A percentile compares a stretch with the other conserved stretches of the same genome.
These are phyloP conservation scores for Albatrellus sp. DNA, from an alignment of 1,284 basidiomycete genomes.

Conservation along the genomic window DNA sequence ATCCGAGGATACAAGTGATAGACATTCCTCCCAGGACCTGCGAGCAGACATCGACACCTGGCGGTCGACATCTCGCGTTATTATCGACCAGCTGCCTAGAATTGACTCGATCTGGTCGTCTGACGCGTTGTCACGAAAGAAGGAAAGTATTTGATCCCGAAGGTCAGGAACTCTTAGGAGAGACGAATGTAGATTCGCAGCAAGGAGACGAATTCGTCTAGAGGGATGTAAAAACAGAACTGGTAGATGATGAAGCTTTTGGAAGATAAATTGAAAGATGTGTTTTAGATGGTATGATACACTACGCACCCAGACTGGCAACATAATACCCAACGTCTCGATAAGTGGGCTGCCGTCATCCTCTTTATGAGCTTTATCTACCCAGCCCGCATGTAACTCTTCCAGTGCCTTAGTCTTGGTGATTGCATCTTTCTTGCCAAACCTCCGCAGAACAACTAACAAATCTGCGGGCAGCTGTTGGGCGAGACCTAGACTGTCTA, in stretches of 20 bases:
- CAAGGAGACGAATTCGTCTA: constrained; percentile 60
- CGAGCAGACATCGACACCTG: constrained; percentile 39
- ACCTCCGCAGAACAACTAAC: constrained; percentile 68
- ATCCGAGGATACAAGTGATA: constrained; percentile 16
- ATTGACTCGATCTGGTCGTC: constrained; percentile 54
- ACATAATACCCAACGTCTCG: constrained; percentile 43
- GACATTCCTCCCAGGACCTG: constrained; percentile 40
- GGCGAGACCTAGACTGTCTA: constrained; percentile 79
- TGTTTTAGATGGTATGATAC: neutral
- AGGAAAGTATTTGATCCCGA: constrained; percentile 44
- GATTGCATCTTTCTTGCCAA: constrained; percentile 87
- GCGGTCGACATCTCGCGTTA: constrained; percentile 64
- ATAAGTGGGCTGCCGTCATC: constrained; percentile 21
- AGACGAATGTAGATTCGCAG: constrained; percentile 59
- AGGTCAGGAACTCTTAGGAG: constrained; percentile 48
- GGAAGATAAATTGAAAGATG: neutral
- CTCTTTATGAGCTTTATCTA: constrained; percentile 34
- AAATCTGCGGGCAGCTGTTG: constrained; percentile 73
- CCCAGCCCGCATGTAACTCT: constrained; percentile 65
- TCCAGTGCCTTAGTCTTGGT: constrained; percentile 85
- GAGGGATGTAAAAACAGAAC: constrained; percentile 74
- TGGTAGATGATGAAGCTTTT: constrained; percentile 79
- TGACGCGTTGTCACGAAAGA: constrained; percentile 42
- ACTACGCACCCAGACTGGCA: constrained; percentile 81
- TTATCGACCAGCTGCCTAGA: constrained; percentile 72